Evolutionary conservation across 2,329 filamentous ascomycete genomes (phyloP).

Genomic region (Penicillium janthinellum): DNA sequence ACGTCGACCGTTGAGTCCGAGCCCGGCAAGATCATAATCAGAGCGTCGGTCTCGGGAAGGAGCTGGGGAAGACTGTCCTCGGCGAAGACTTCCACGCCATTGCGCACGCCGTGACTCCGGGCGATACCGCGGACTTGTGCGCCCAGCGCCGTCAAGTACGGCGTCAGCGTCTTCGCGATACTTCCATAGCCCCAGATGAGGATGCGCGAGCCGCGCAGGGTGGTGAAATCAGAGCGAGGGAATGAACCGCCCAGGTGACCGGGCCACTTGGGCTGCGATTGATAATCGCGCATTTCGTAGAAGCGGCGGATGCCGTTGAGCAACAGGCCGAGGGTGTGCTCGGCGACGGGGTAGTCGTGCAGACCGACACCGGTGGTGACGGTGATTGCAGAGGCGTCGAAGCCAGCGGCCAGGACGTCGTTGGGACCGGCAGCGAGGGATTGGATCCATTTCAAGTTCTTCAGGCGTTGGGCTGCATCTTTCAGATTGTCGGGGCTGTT

Average conservation of each 20-base stretch:
- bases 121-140: slow-evolving; percentile 63
- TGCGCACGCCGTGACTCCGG: slow-evolving; percentile 57
- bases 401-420: slow-evolving; percentile 64
- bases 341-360: slow-evolving; percentile 66
- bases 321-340: slow-evolving; percentile 61
- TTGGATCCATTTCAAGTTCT: slow-evolving; percentile 65
- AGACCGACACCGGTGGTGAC: slow-evolving; percentile 65
- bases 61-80: slow-evolving; percentile 58
- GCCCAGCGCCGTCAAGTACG: slow-evolving; percentile 57
- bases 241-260: slow-evolving; percentile 62
- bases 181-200: slow-evolving; percentile 68
- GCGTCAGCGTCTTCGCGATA: slow-evolving; percentile 63
- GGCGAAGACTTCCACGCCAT: slow-evolving; percentile 59
- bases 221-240: slow-evolving; percentile 59
- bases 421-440: slow-evolving; percentile 68
- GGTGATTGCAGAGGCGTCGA: slow-evolving; percentile 53
- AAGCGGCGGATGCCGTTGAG: slow-evolving; percentile 53
- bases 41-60: slow-evolving; percentile 60
- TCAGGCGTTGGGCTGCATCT: slow-evolving; percentile 58
- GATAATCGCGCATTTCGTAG: slow-evolving; percentile 60
- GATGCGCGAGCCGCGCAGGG: slow-evolving; percentile 60
- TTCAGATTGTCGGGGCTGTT: slow-evolving; percentile 62
- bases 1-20: slow-evolving; percentile 58
- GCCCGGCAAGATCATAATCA: slow-evolving; percentile 69
- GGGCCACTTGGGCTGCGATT: slow-evolving; percentile 60